Conservation (phyloP, 2,329 filamentous ascomycete species). For the Fusarium sp. region DNA sequence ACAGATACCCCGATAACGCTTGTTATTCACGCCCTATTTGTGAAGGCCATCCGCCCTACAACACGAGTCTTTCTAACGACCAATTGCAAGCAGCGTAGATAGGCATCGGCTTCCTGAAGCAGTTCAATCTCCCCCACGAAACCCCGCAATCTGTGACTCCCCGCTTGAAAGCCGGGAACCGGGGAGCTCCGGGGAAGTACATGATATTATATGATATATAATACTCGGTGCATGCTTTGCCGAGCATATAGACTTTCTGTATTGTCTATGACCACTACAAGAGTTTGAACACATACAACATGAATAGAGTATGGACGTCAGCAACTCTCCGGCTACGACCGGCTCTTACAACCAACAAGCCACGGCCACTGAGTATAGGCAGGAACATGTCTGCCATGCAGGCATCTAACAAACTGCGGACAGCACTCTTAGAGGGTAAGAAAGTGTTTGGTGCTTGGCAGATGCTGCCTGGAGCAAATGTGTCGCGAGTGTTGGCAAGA, state of each 20-base stretch:
- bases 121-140: constrained; percentile 35
- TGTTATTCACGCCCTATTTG: constrained; percentile 23
- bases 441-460: constrained; percentile 72
- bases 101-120: constrained; percentile 18
- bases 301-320: constrained; percentile 37
- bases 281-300: constrained; percentile 10
- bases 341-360: constrained; percentile 23
- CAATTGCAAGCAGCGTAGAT: constrained; percentile 24
- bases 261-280: constrained; percentile 11
- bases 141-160: constrained; percentile 42
- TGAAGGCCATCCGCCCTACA: constrained; percentile 25
- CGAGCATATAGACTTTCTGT: constrained; percentile 6
- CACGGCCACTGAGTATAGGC: constrained; percentile 15
- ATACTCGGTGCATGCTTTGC: constrained; percentile 7
- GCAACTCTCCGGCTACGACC: constrained; percentile 34
- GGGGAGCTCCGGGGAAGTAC: constrained; percentile 9
- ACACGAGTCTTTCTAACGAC: constrained; percentile 9
- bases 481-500: constrained; percentile 71
- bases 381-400: constrained; percentile 55
- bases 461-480: constrained; percentile 71
- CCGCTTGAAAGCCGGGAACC: constrained; percentile 15
- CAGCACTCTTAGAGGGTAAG: constrained; percentile 62
- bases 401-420: constrained; percentile 63
- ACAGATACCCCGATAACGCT: constrained; percentile 42
- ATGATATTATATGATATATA: constrained; percentile 16